Percentiles rank a stretch among this genome's conserved stretches.
Conservation (phyloP, 768 basidiomycete species). For the Suillus ampliporus region DNA sequence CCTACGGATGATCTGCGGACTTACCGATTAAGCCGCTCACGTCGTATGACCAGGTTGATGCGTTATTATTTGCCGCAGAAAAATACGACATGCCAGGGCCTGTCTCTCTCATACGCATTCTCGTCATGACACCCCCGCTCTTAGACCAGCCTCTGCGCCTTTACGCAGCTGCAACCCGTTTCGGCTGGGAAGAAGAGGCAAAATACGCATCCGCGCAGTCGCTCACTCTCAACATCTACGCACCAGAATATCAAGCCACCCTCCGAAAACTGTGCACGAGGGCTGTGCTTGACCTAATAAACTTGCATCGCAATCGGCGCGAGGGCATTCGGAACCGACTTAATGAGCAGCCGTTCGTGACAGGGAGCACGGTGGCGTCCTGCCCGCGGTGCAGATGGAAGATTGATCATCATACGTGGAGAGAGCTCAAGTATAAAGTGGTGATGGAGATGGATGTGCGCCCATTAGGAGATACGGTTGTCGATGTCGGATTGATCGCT, state of each 20-base stretch:
- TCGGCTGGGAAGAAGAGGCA: slow-evolving; percentile 63
- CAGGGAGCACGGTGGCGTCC: slow-evolving; percentile 41
- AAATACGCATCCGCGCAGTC: slow-evolving; percentile 59
- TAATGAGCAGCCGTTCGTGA: slow-evolving; percentile 64
- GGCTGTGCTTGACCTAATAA: slow-evolving; percentile 59
- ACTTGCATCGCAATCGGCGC: slow-evolving; percentile 58
- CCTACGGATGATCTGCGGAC: slow-evolving; percentile 66
- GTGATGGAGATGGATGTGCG: slow-evolving; percentile 61
- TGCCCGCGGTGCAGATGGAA: slow-evolving; percentile 56
- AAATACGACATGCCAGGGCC: slow-evolving; percentile 77
- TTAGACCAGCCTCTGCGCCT: slow-evolving; percentile 56
- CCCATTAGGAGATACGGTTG: slow-evolving; percentile 63
- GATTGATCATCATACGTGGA: slow-evolving; percentile 67
- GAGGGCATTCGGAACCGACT: slow-evolving; percentile 55
- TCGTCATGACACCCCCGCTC: slow-evolving; percentile 58
- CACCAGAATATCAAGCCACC: slow-evolving; percentile 47
- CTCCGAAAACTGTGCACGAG: slow-evolving; percentile 54
- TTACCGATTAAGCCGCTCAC: slow-evolving; percentile 53
- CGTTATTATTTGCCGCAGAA: slow-evolving; percentile 65
- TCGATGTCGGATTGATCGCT: slow-evolving; percentile 50
- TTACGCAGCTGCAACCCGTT: slow-evolving; percentile 60
- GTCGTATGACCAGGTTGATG: slow-evolving; percentile 60
- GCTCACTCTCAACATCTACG: slow-evolving; percentile 57
- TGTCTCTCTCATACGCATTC: slow-evolving; percentile 60
- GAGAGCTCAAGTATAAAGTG: slow-evolving; percentile 64